phyloP scores from a whole-genome alignment of 1,284 basidiomycete species.

The Erythrobasidium hasegawianum region DNA sequence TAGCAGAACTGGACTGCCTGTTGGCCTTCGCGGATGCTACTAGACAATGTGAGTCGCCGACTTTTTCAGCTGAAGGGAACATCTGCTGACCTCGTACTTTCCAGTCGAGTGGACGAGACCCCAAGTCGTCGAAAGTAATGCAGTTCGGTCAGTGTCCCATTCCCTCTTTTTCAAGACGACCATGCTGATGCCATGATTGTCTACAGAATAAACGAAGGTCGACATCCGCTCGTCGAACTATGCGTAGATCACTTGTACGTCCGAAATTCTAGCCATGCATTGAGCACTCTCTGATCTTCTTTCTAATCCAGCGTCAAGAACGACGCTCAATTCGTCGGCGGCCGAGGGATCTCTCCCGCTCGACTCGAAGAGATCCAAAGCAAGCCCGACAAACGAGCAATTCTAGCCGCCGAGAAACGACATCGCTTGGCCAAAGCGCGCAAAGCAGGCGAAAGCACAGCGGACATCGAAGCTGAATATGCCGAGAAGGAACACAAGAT shows the following conservation, averaged over 20 bases:
- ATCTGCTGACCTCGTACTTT: not conserved
- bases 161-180: too few relatives aligned
- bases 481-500: slow-evolving; percentile 23
- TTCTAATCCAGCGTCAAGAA: slow-evolving; percentile 10
- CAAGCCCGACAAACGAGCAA: slow-evolving; percentile 17
- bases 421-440: not conserved
- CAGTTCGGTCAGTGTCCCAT: slow-evolving; percentile 60
- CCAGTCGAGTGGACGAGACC: slow-evolving; percentile 67
- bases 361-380: slow-evolving; percentile 20
- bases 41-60: slow-evolving; percentile 7
- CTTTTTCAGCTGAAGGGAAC: too few relatives aligned
- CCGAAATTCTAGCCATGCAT: slow-evolving; percentile 55
- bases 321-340: slow-evolving; percentile 64
- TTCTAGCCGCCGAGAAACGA: not conserved
- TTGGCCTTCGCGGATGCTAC: slow-evolving; percentile 72
- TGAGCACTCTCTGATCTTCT: not conserved
- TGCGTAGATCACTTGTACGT: slow-evolving; percentile 75
- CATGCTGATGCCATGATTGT: slow-evolving; percentile 5
- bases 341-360: slow-evolving; percentile 52
- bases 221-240: slow-evolving; percentile 79
- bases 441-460: not conserved
- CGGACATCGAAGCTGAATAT: slow-evolving; percentile 42
- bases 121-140: slow-evolving; percentile 66
- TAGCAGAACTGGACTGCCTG: slow-evolving; percentile 83
- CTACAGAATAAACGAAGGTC: slow-evolving; percentile 46